phyloP scores from a whole-genome alignment of 163 green algal species.

The Scenedesmus sp. region DNA sequence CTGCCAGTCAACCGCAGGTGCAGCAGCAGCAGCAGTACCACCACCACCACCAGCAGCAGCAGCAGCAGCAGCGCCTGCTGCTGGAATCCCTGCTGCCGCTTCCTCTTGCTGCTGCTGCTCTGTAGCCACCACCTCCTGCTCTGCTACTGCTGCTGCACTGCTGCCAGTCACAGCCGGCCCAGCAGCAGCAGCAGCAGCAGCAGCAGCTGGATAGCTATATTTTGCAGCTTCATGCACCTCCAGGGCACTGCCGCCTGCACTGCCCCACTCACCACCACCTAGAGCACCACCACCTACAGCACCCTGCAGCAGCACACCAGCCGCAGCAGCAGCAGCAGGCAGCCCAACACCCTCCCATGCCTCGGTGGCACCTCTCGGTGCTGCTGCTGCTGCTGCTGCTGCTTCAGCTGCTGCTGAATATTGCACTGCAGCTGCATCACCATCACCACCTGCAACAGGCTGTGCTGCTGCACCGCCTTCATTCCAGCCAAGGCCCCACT shows the following conservation, averaged over 20 bases:
- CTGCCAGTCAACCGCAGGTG: slow-evolving; percentile 30
- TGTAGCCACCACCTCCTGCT: too few species aligned
- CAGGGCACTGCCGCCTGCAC: not conserved
- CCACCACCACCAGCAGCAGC: not conserved
- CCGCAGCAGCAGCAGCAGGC: not conserved
- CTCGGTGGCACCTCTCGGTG: not conserved
- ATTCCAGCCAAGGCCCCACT: not conserved
- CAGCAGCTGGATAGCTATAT: not conserved
- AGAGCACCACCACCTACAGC: not conserved
- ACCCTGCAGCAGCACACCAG: not conserved
- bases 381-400: slow-evolving; percentile 15
- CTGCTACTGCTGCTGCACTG: not conserved
- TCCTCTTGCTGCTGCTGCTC: not conserved
- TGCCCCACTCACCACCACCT: not conserved
- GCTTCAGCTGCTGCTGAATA: not conserved
- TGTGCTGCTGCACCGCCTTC: not conserved
- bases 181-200: not conserved
- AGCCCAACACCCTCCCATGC: not conserved
- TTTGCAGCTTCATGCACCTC: not conserved
- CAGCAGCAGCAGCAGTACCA: not conserved
- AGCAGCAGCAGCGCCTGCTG: not conserved
- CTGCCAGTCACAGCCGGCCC: not conserved
- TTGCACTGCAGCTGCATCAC: not conserved
- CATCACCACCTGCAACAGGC: not conserved
- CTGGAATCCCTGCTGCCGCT: not conserved